A percentile compares a stretch with the other conserved stretches of the same genome.
phyloP scores from a whole-genome alignment of 805 yeast genomes.

The Candida krabiensis region DNA sequence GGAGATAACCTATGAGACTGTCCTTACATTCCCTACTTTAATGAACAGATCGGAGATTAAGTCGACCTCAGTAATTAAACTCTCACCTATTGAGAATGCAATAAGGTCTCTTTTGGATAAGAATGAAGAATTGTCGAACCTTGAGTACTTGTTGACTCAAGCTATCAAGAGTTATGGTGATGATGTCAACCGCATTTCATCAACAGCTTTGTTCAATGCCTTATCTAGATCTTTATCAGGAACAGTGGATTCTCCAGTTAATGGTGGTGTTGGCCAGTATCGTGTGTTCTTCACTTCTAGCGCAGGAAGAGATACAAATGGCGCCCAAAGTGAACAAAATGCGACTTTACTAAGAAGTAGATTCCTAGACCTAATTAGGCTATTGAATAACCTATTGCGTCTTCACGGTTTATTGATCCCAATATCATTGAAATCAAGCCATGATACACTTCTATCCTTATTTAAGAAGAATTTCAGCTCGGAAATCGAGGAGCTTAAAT shows the following conservation, averaged over 20 bases:
- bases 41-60: conserved; percentile 81
- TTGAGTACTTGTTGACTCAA: conserved; percentile 59
- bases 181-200: conserved; percentile 21
- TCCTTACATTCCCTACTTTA: conserved; percentile 78
- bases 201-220: conserved; percentile 52
- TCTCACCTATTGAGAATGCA: conserved; percentile 88
- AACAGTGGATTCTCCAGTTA: conserved; percentile 88
- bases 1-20: conserved; percentile 76
- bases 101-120: conserved; percentile 62
- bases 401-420: conserved; percentile 70
- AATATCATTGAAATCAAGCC: conserved; percentile 55
- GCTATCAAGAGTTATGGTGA: conserved; percentile 44
- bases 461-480: conserved; percentile 65
- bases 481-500: conserved; percentile 53
- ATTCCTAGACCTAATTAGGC: conserved; percentile 66
- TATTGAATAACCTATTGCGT: conserved; percentile 62
- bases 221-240: conserved; percentile 74
- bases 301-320: conserved; percentile 27
- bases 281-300: conserved; percentile 59
- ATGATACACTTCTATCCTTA: conserved; percentile 61
- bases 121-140: conserved; percentile 68
- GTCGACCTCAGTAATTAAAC: conserved; percentile 43
- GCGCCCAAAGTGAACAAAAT: conserved; percentile 21
- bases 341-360: conserved; percentile 41
- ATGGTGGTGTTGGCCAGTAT: conserved; percentile 88